Percentiles rank a stretch among this genome's conserved stretches.
phyloP scores from a whole-genome alignment of 2,329 filamentous ascomycete genomes.

The Zymoseptoria ardabiliae region DNA sequence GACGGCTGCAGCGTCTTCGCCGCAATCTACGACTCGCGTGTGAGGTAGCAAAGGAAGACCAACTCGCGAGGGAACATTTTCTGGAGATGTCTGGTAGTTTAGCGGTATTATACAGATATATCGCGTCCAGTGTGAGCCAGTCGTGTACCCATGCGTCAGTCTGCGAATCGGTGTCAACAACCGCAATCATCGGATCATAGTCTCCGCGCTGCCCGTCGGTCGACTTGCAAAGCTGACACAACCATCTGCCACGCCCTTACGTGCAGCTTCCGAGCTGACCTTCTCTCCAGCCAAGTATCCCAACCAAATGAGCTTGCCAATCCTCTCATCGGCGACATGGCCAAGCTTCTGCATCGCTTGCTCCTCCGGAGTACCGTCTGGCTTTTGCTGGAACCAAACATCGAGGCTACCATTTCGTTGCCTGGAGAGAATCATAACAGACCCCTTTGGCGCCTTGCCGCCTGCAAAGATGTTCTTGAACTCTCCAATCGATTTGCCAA shows the following conservation, averaged over 20 bases:
- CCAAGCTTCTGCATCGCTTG: slow-evolving; percentile 54
- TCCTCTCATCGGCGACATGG: slow-evolving; percentile 65
- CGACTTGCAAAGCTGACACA: slow-evolving; percentile 81
- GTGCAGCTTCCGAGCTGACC: slow-evolving; percentile 75
- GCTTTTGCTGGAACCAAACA: slow-evolving; percentile 55
- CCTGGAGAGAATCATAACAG: slow-evolving; percentile 66
- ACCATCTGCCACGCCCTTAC: slow-evolving; percentile 77
- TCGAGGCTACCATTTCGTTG: slow-evolving; percentile 58
- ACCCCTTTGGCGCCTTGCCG: slow-evolving; percentile 68
- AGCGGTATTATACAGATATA: neutral
- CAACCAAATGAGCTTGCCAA: slow-evolving; percentile 78
- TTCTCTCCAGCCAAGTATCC: slow-evolving; percentile 81
- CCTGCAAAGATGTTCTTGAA: slow-evolving; percentile 80
- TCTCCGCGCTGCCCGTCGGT: slow-evolving; percentile 78
- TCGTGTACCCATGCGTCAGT: neutral
- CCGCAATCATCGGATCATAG: slow-evolving; percentile 52
- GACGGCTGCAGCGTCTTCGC: neutral
- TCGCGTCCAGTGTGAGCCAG: neutral
- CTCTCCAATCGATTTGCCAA: slow-evolving; percentile 64
- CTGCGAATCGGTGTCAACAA: neutral
- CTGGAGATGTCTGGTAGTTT: neutral
- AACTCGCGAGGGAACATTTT: neutral
- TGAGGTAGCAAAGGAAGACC: too few relatives aligned
- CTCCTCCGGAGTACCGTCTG: slow-evolving; percentile 31
- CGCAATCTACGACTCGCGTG: neutral